Base-by-base conservation (phyloP, 805 yeast species). In the Wickerhamiella sergipiensis region DNA sequence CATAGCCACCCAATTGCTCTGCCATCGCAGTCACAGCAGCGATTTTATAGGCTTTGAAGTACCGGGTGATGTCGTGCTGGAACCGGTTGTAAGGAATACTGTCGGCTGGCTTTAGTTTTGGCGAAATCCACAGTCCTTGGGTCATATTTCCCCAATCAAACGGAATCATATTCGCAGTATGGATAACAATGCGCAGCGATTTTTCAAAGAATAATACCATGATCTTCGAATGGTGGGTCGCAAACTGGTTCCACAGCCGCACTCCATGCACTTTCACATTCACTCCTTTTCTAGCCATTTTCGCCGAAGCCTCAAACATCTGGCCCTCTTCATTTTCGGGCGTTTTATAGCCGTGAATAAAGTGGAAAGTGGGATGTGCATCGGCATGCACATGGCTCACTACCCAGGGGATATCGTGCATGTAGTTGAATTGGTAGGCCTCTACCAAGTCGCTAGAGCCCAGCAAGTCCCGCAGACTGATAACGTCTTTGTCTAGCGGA, bases 361-460 rank as follows among this genome's bases (percentile, higher is more conserved):
- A 58, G 38, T 53, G 53, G 15, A 60, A 40, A 21, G 50, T 52
- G 44, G 56, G 51, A 9, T 40, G 43, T 9, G 56, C 57, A 1
- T 48, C 43, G 0, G 53, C 53, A 46, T 52, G 57, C 12, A 60
- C 15, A 12, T 62, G 52, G 6, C 19, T 13, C 57, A 62, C 49
- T 18, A 63, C 58, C 50, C 58, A 65, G 6, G 51, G 53, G 13
- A 62, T 50, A 44, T 57, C 55, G 15, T 57, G 56, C 58, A 59
- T 54, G 53, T 56, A 65, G 40, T 64, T 65, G 59, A 65, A 63
- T 52, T 65, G 67, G 59, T 63, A 64, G 64, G 61, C 59, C 17
- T 50, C 50, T 2, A 26, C 45, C 18, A 64, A 50, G 38, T 53
- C 57, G 2, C 46, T 47, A 5, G 49, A 51, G 8, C 63, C 57